Base-by-base conservation (phyloP, 768 basidiomycete species). In the Lentinula edodes region DNA sequence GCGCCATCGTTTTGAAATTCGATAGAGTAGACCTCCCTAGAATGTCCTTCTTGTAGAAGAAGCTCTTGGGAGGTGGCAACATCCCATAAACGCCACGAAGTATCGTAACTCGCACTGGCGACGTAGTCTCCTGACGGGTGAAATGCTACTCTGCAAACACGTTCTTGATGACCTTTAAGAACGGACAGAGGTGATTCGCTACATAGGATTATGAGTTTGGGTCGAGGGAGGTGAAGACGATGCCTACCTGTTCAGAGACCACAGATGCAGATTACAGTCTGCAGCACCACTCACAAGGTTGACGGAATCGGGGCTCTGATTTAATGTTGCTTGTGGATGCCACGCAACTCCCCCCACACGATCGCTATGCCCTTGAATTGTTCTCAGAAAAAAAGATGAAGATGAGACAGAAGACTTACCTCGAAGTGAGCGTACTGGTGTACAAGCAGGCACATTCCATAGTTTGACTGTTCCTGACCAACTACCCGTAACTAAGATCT, bases 81-180 rank as follows among this genome's bases (percentile, higher is more conserved):
- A 73, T 99, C 96, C 97, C 97, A 99, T 57, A 98, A 73, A 48
- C 97, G 79, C 97, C 97, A 99, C 32, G 96, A 92, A 15, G 93
- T 96, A 73, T 99, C 97, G 67, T 95, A 98, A 64, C 92, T 93
- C 0, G 97, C 95, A 63, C 93, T 95, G 1, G 91, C 95, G 34
- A 97, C 84, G 71, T 95, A 98, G 50, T 89, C 77, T 1, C 97
- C 97, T 0, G 94, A 96, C 1, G 97, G 95, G 73, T 99, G 97
- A 74, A 98, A 99, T 0, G 91, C 93, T 20, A 98, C 90, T 15
- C 97, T 86, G 71, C 93, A 95, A 2, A 99, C 88, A 20, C 97
- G 89, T 62, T 88, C 89, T 69, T 88, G 83, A 71, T 98, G 97
- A 1, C 97, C 97, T 73, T 87, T 84, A 72, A 99, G 77, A 3